phyloP scores from a whole-genome alignment of 192 early-diverging fungal species.

The Entophlyctis helioformis region DNA sequence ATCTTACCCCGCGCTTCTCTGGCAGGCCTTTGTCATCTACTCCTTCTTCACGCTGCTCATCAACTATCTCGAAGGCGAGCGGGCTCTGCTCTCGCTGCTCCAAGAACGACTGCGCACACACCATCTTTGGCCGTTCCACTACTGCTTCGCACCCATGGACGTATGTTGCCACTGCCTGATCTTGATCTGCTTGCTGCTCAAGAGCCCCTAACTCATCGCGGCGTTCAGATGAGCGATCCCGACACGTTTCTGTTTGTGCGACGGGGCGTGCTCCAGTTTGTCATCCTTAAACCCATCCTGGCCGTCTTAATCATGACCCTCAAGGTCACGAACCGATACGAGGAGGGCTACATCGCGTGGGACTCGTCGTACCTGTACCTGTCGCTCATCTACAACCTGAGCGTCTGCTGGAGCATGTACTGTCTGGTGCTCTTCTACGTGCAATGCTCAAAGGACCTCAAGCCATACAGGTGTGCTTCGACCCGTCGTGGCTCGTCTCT shows the following conservation, averaged over 20 bases:
- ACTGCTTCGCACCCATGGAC: constrained; percentile 63
- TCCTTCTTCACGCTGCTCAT: constrained; percentile 83
- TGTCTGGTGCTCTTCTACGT: constrained; percentile 77
- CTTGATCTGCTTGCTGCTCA: constrained; percentile 3
- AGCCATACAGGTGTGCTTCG: constrained; percentile 15
- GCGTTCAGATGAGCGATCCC: constrained; percentile 59
- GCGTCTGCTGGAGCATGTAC: constrained; percentile 75
- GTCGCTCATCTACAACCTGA: constrained; percentile 74
- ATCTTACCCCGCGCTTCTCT: background rate
- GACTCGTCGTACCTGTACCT: constrained; percentile 68
- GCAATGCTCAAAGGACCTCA: constrained; percentile 11
- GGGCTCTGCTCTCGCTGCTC: constrained; percentile 67
- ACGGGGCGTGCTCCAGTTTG: constrained; percentile 85
- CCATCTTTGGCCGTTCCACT: constrained; percentile 70
- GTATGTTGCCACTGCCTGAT: constrained; percentile 8
- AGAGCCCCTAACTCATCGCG: background rate
- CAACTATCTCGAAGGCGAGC: constrained; percentile 81
- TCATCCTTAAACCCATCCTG: constrained; percentile 74
- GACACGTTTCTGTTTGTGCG: constrained; percentile 74
- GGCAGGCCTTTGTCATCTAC: constrained; percentile 81
- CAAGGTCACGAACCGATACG: constrained; percentile 58
- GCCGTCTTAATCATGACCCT: constrained; percentile 69
- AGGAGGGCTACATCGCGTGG: constrained; percentile 66
- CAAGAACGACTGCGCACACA: constrained; percentile 62
- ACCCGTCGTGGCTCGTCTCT: background rate